Percentiles rank a stretch among this genome's conserved stretches.
These are phyloP conservation scores for Hypoxylon sp. DNA, from an alignment of 2,329 filamentous ascomycete genomes.

Conservation along the genomic window DNA sequence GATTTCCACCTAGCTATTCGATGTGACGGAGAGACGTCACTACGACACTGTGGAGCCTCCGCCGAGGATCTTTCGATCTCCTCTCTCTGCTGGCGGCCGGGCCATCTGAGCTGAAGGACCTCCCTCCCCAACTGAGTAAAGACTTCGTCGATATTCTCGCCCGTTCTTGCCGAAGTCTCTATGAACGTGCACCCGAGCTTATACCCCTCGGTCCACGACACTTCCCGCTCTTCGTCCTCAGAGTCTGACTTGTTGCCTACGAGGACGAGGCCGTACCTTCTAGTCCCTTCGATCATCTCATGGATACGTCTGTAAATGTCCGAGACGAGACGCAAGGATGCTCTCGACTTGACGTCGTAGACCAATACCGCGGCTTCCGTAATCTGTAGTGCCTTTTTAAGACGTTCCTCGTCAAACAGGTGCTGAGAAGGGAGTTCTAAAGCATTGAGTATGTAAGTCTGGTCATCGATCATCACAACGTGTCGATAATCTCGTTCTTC, in stretches of 20 bases:
- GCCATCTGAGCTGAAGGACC: slow-evolving; percentile 53
- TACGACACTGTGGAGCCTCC: slow-evolving; percentile 3
- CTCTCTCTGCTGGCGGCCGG: slow-evolving; percentile 48
- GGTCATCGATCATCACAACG: slow-evolving; percentile 53
- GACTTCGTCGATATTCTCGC: slow-evolving; percentile 55
- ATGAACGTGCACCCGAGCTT: slow-evolving; percentile 50
- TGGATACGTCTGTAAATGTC: slow-evolving; percentile 43
- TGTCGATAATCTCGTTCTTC: slow-evolving; percentile 56
- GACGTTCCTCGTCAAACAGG: slow-evolving; percentile 53
- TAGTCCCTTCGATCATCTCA: slow-evolving; percentile 52
- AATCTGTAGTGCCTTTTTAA: slow-evolving; percentile 58
- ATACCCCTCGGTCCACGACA: slow-evolving; percentile 55
- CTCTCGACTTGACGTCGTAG: slow-evolving; percentile 51
- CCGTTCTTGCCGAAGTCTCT: slow-evolving; percentile 57
- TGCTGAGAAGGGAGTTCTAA: slow-evolving; percentile 57
- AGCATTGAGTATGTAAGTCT: slow-evolving; percentile 56
- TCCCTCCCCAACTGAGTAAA: slow-evolving; percentile 56
- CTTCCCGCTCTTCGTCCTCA: slow-evolving; percentile 50
- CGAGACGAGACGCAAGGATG: slow-evolving; percentile 43
- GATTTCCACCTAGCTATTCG: slow-evolving; percentile 44
- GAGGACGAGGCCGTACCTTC: slow-evolving; percentile 55
- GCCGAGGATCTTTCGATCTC: slow-evolving; percentile 34
- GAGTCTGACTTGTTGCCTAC: slow-evolving; percentile 58
- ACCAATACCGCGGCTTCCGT: slow-evolving; percentile 59
- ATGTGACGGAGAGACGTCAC: slow-evolving; percentile 29